Percentiles rank a stretch among this genome's conserved stretches.
Evolutionary conservation across 2,329 filamentous ascomycete species (phyloP).

Genomic region (Fusarium bulbicola): DNA sequence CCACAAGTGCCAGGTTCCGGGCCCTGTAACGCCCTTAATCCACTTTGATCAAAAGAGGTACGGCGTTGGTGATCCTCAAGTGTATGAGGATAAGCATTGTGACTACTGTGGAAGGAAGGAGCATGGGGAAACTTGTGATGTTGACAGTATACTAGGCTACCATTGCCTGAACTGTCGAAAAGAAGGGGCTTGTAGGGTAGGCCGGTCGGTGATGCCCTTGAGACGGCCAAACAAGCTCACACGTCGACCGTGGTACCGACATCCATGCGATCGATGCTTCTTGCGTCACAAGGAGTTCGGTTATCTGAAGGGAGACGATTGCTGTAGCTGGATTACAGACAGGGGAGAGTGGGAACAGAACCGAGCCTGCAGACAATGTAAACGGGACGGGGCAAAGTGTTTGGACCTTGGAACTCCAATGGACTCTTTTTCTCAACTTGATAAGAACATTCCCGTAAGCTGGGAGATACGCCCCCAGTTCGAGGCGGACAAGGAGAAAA

Average conservation of each 20-base stretch:
- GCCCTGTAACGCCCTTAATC: not conserved
- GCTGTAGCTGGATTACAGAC: slow-evolving; percentile 27
- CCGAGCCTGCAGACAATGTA: slow-evolving; percentile 6
- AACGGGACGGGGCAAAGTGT: slow-evolving; percentile 4
- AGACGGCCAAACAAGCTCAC: slow-evolving; percentile 6
- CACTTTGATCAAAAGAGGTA: slow-evolving; percentile 21
- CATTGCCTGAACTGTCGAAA: slow-evolving; percentile 21
- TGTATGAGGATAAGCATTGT: not conserved
- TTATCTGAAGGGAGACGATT: not conserved
- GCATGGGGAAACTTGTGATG: slow-evolving; percentile 10
- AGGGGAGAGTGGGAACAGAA: slow-evolving; percentile 14
- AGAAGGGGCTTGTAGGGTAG: not conserved
- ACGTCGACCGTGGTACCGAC: slow-evolving; percentile 26
- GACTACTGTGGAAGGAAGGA: not conserved
- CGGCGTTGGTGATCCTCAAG: slow-evolving; percentile 5
- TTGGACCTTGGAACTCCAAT: slow-evolving; percentile 1
- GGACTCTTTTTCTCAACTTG: not conserved
- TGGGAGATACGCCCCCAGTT: slow-evolving; percentile 10
- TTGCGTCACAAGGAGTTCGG: not conserved
- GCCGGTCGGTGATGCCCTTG: not conserved
- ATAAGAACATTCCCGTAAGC: not conserved
- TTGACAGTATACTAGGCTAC: slow-evolving; percentile 24
- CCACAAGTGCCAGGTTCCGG: slow-evolving; percentile 12
- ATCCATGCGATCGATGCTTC: slow-evolving; percentile 29
- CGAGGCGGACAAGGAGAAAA: not conserved